Evolutionary conservation across 1,284 basidiomycete species (phyloP), one percentile per base, ranked within the genome.

Genomic region (Ustilago hordei): DNA sequence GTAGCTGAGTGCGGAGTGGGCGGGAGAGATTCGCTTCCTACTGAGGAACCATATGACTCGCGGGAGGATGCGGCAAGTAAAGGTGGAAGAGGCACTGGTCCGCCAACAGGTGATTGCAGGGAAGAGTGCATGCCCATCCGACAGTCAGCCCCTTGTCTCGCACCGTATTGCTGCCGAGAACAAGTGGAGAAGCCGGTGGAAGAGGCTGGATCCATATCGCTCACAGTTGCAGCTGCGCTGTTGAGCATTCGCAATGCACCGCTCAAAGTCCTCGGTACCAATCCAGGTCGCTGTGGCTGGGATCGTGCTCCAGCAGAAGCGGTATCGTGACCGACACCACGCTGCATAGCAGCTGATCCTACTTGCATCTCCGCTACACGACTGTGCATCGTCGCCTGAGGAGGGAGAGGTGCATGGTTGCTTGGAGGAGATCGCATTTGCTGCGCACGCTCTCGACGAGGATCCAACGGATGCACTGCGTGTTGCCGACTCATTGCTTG

Each of bases 1-100:
- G 71, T 78, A 3, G 68, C 69, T 23, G 76, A 78, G 19, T 59
- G 39, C 13, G 76, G 76, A 1, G 76, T 78, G 4, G 64, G 68
- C 1, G 76, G 76, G 15, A 71, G 59, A 28, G 70, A 74, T 36
- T 78, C 70, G 38, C 62, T 65, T 15, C 62, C 65, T 3, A 64
- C 60, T 5, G 67, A 70, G 13, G 60, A 66, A 17, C 71, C 71
- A 47, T 45, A 78, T n/a, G 71, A 75, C 17, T 64, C 76, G 28
- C 72, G 71, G 17, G 72, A 75, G 1, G 67, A 58, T 2, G 64
- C 61, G 6, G 64, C 55, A 15, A 74, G 61, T 52, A 69, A 45
- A 9, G 70, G 67, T 1, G 70, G 70, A 23, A 65, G 70, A n/a
- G 64, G 60, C 0, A 56, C 54, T 15, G 38, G 39, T 4, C 69